Evolutionary conservation across 2,329 filamentous ascomycete species (phyloP).

Genomic region (Pleoardoris graminearum): DNA sequence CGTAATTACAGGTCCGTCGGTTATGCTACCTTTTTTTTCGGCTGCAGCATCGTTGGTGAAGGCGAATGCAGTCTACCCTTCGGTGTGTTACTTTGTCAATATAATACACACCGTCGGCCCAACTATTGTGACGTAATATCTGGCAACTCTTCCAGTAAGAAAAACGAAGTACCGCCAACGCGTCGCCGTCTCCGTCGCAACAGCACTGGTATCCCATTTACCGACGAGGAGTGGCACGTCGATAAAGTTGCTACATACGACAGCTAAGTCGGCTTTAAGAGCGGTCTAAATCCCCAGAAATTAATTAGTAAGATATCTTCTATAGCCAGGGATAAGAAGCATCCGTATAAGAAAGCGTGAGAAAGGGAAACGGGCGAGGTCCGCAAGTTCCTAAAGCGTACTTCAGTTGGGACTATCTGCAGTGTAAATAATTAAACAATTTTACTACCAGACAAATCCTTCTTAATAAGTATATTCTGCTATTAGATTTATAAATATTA

Average conservation of each 20-base stretch:
- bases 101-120: constrained; percentile 64
- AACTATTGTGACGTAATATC: constrained; percentile 58
- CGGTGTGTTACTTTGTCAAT: constrained; percentile 54
- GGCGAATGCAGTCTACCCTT: constrained; percentile 54
- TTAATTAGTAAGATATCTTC: background rate
- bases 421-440: too few species aligned
- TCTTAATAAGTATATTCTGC: too few species aligned
- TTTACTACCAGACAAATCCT: too few species aligned
- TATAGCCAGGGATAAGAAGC: background rate
- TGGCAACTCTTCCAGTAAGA: constrained; percentile 53
- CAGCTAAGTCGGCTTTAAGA: constrained; percentile 55
- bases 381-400: too few species aligned
- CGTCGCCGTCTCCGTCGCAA: constrained; percentile 58
- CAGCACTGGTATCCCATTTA: constrained; percentile 59
- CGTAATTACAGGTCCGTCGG: constrained; percentile 49
- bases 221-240: constrained; percentile 61
- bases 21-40: constrained; percentile 53
- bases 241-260: constrained; percentile 59
- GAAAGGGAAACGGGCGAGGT: too few species aligned
- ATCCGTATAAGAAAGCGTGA: too few species aligned
- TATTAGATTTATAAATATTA: too few species aligned
- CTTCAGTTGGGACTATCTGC: too few species aligned
- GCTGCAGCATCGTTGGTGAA: constrained; percentile 54
- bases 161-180: constrained; percentile 63
- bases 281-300: constrained; percentile 23